Conservation (phyloP, 2,329 filamentous ascomycete species). For the Sporothrix protearum region DNA sequence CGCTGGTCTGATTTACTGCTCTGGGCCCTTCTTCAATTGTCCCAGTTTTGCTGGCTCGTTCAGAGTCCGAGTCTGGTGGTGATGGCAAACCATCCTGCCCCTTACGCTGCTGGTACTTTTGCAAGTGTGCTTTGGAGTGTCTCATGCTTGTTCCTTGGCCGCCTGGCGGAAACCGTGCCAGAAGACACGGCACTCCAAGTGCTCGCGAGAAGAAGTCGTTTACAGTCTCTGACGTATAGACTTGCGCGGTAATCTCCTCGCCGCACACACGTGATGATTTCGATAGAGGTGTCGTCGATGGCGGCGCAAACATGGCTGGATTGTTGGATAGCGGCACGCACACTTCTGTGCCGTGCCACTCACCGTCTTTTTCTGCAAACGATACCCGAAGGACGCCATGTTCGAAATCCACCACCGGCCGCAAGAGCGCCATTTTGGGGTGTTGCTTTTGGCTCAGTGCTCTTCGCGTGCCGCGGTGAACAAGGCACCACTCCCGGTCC, state of each 20-base stretch:
- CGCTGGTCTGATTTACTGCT: not conserved
- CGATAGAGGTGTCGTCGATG: constrained; percentile 32
- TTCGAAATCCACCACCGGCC: constrained; percentile 68
- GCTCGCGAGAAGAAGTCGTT: constrained; percentile 73
- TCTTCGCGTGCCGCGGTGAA: constrained; percentile 80
- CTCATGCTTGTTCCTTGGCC: constrained; percentile 58
- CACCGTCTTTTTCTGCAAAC: constrained; percentile 40
- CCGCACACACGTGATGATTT: constrained; percentile 73
- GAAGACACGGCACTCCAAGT: constrained; percentile 73
- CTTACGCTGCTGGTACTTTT: constrained; percentile 53
- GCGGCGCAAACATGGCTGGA: constrained; percentile 49
- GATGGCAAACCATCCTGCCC: constrained; percentile 46
- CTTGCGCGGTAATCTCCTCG: constrained; percentile 66
- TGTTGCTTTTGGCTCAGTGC: constrained; percentile 86
- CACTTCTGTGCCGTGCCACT: constrained; percentile 39
- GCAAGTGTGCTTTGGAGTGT: constrained; percentile 67
- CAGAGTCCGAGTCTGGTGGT: constrained; percentile 56
- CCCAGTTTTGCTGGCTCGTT: constrained; percentile 31
- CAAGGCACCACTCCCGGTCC: constrained; percentile 95
- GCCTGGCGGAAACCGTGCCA: constrained; percentile 77
- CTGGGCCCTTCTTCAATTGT: not conserved
- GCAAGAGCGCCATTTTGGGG: constrained; percentile 80
- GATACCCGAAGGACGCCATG: constrained; percentile 61
- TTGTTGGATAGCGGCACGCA: constrained; percentile 65
- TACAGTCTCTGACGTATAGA: constrained; percentile 64